Percentiles rank a stretch among this genome's conserved stretches.
phyloP scores from a whole-genome alignment of 257 asterid genomes.

The Asclepias syriaca region DNA sequence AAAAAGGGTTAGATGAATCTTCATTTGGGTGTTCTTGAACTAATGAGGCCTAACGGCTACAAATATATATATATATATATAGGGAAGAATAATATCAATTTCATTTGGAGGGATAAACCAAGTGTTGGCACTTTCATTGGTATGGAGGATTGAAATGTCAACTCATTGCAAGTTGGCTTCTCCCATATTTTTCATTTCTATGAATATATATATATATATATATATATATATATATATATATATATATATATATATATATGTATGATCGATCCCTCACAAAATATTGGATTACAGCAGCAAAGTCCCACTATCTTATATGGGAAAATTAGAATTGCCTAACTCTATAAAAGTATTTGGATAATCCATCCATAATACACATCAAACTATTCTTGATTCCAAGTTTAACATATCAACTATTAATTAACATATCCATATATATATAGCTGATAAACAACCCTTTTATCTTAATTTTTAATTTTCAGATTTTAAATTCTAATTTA shows the following conservation, averaged over 20 bases:
- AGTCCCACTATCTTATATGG: background rate
- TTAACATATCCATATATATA: no score
- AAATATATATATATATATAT: no score
- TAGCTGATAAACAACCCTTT: no score
- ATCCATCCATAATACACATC: background rate
- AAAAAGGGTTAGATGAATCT: background rate
- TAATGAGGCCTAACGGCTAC: background rate
- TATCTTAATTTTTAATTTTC: no score
- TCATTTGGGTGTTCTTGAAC: background rate
- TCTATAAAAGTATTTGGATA: background rate
- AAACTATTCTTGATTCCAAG: background rate
- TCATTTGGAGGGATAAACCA: slow-evolving; percentile 21
- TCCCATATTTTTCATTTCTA: background rate
- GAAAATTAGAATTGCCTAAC: background rate
- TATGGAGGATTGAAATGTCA: slow-evolving; percentile 36
- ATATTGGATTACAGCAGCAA: background rate
- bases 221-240: no score
- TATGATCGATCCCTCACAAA: background rate
- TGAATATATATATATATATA: background rate
- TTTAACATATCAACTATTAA: no score
- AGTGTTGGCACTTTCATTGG: slow-evolving; percentile 42
- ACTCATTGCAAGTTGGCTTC: slow-evolving; percentile 25
- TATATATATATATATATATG: background rate
- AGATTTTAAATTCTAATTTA: no score
- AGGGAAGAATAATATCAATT: slow-evolving; percentile 7